Conservation (phyloP, 495 filamentous ascomycete genomes). For the Bryoglossum gracile region DNA sequence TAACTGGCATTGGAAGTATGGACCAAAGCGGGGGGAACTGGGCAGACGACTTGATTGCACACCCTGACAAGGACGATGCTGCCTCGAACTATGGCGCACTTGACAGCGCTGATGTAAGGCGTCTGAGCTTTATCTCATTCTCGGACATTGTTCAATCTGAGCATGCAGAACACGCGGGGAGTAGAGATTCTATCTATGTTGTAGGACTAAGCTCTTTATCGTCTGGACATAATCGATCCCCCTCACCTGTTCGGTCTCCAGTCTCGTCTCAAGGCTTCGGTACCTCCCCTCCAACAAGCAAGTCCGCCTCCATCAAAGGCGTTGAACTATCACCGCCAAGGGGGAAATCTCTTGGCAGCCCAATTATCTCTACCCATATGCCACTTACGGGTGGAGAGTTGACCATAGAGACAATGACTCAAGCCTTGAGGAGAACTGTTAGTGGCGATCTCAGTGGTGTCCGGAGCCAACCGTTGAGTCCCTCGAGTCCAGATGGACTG, state of each 20-base stretch:
- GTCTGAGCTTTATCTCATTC: constrained; percentile 88
- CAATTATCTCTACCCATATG: constrained; percentile 28
- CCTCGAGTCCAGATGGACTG: constrained; percentile 32
- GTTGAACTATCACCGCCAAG: constrained; percentile 54
- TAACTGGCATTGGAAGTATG: constrained; percentile 40
- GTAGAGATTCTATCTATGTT: constrained; percentile 54
- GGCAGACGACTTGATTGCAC: constrained; percentile 49
- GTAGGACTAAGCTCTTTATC: constrained; percentile 45
- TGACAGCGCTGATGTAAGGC: constrained; percentile 68
- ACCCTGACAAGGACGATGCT: constrained; percentile 44
- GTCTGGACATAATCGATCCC: constrained; percentile 55
- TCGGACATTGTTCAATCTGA: constrained; percentile 91
- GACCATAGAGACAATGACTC: constrained; percentile 83
- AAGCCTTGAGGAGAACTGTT: constrained; percentile 73
- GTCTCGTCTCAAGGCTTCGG: constrained; percentile 55
- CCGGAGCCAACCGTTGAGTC: constrained; percentile 55
- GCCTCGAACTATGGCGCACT: constrained; percentile 65
- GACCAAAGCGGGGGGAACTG: constrained; percentile 29
- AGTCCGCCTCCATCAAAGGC: constrained; percentile 57
- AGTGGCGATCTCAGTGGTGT: constrained; percentile 68
- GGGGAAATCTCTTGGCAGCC: constrained; percentile 44
- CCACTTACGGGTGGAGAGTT: constrained; percentile 52
- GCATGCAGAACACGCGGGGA: constrained; percentile 52
- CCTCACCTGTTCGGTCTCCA: constrained; percentile 64
- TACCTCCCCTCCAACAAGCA: constrained; percentile 62